Evolutionary conservation across 2,329 filamentous ascomycete genomes (phyloP), one percentile per base, ranked within the genome.

Genomic region (Hyphodiscus sp.): DNA sequence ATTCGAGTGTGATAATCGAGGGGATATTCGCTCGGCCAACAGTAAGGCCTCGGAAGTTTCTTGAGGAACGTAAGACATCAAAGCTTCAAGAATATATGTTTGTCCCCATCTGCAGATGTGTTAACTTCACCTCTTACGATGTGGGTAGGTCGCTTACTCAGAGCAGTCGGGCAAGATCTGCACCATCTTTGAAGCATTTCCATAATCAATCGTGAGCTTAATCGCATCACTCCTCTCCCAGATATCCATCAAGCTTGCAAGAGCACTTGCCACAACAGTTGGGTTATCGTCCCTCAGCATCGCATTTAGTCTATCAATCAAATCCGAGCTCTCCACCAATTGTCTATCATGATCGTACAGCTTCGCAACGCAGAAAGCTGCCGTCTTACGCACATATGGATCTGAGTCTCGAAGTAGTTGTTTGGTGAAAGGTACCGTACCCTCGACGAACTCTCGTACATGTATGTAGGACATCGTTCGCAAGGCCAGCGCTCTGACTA

Each of bases 141-240:
- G 30, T 44, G 4, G 16, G 20, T 2, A 15, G 50, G 20, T 41
- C 45, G 76, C 87, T 67, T 80, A 95, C 89, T 99, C 94, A 18
- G 94, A 97, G 73, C 94, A 97, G 69, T 99, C 94, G 1, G 94
- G 86, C 20, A 99, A 73, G 57, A 99, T 97, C 44, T 94, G 91
- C 38, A 97, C 91, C 77, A 99, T 94, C 74, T 99, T 99, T 49
- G 92, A 97, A 23, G 94, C 94, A 72, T 95, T 99, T 58, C 84
- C 83, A 69, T 99, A 97, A 73, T 99, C 94, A 64, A 99, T 96
- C 2, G 94, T 97, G 58, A 99, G 83, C 69, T 96, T 96, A 71
- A 99, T 99, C 54, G 88, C 90, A 70, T 97, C 92, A 68, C 91
- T 97, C 54, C 92, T 81, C 70, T 97, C 94, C 94, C 94, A 99